Conservation (phyloP, 345 rosid genomes). For the Corchorus capsularis region DNA sequence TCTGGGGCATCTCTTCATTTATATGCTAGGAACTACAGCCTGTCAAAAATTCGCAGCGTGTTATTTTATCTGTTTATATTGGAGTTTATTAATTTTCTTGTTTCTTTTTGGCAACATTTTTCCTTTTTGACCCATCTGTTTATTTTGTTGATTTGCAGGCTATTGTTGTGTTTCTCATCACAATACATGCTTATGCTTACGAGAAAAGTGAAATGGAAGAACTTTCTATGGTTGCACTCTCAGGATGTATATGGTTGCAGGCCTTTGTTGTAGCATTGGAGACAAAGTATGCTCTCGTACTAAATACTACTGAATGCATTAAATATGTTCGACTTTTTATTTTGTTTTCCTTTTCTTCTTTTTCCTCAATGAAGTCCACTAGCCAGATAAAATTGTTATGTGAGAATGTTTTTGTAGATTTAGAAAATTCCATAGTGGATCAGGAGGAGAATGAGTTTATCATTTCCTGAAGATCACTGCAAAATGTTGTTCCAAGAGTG, state of each 20-base stretch:
- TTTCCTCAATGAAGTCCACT: background rate
- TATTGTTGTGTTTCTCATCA: conserved; percentile 79
- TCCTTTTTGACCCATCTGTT: background rate
- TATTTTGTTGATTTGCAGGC: conserved; percentile 59
- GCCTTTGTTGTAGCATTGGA: conserved; percentile 91
- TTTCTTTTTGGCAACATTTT: background rate
- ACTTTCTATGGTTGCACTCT: conserved; percentile 92
- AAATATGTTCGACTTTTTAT: background rate
- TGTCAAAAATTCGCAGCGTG: background rate
- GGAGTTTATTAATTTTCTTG: background rate
- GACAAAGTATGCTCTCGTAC: conserved; percentile 69
- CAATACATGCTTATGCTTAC: conserved; percentile 77
- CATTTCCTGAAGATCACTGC: background rate
- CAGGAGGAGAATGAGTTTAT: background rate
- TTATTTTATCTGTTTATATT: background rate
- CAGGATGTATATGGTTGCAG: conserved; percentile 98
- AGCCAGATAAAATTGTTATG: background rate
- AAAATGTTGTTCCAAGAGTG: conserved; percentile 8
- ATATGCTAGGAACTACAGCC: background rate
- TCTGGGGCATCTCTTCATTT: background rate
- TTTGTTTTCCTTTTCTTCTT: background rate
- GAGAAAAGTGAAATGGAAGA: conserved; percentile 98
- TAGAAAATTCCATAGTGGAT: too few relatives aligned
- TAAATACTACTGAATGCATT: background rate
- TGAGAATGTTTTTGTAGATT: background rate